Evolutionary conservation across 352 stramenopile genomes (phyloP).

Genomic region (Pythium utonaiense): DNA sequence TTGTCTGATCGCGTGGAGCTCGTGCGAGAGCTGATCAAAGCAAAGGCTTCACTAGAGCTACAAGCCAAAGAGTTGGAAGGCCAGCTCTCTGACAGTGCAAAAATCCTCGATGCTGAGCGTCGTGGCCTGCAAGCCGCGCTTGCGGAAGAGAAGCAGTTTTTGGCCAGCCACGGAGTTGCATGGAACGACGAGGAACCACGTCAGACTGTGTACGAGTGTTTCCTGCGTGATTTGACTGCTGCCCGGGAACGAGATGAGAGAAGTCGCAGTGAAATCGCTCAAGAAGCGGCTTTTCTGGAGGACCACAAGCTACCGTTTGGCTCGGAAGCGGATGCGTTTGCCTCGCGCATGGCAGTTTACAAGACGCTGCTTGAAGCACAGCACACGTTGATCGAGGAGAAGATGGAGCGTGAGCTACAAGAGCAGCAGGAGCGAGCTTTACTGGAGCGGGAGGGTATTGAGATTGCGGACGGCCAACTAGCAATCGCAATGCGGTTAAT

Average conservation of each 20-base stretch:
- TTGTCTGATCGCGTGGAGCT: background rate
- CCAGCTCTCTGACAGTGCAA: background rate
- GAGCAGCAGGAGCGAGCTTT: constrained; percentile 30
- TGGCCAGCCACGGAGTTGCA: background rate
- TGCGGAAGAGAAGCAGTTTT: constrained; percentile 6
- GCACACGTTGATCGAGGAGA: constrained; percentile 52
- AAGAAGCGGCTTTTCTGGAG: constrained; percentile 15
- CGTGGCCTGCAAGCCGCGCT: background rate
- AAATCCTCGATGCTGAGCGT: background rate
- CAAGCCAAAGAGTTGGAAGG: background rate
- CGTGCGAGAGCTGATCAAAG: background rate
- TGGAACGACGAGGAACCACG: constrained; percentile 7
- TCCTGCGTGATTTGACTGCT: background rate
- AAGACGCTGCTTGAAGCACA: constrained; percentile 42
- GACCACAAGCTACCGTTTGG: constrained; percentile 5
- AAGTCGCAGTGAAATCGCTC: background rate
- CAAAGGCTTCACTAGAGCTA: background rate
- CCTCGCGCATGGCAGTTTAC: constrained; percentile 39
- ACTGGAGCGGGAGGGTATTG: constrained; percentile 27
- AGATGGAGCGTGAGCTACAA: constrained; percentile 46
- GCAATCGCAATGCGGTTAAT: constrained; percentile 28
- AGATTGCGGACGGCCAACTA: constrained; percentile 16
- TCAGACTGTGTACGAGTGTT: background rate
- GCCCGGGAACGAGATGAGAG: background rate
- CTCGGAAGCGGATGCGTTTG: background rate